A percentile compares a stretch with the other conserved stretches of the same genome.
Evolutionary conservation across 2,329 filamentous ascomycete genomes (phyloP).

Genomic region (Calonectria fujianensis): DNA sequence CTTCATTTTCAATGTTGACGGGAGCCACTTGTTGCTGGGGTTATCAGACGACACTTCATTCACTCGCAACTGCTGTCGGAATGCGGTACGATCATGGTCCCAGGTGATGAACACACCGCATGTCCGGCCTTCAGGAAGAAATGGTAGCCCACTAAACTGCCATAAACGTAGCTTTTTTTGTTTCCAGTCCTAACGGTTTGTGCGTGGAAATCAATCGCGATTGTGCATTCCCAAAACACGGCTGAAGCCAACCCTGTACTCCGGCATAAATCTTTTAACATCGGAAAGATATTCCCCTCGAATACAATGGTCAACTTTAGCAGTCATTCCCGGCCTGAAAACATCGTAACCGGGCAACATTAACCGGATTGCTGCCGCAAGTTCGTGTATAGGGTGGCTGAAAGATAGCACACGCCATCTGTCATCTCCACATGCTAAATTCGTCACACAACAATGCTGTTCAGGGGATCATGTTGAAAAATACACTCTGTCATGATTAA

Average conservation of each 20-base stretch:
- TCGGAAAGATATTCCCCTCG: too few species aligned
- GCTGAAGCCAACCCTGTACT: too few species aligned
- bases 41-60: neutral
- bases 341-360: conserved; percentile 21
- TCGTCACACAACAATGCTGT: conserved; percentile 1
- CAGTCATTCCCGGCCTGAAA: neutral
- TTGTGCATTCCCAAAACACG: too few species aligned
- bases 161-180: neutral
- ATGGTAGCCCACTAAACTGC: neutral
- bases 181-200: neutral
- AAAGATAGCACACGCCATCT: neutral
- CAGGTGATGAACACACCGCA: too few species aligned
- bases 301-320: neutral
- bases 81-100: neutral
- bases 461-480: neutral
- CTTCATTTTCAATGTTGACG: neutral
- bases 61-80: neutral
- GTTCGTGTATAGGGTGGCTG: conserved; percentile 23
- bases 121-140: neutral
- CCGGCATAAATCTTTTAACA: neutral
- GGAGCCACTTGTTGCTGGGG: neutral
- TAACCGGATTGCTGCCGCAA: conserved; percentile 21
- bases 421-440: conserved; percentile 3
- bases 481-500: neutral
- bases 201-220: neutral